Evolutionary conservation across 2,329 filamentous ascomycete genomes (phyloP), one percentile per base, ranked within the genome.

Genomic region (Beauveria brongniartii): DNA sequence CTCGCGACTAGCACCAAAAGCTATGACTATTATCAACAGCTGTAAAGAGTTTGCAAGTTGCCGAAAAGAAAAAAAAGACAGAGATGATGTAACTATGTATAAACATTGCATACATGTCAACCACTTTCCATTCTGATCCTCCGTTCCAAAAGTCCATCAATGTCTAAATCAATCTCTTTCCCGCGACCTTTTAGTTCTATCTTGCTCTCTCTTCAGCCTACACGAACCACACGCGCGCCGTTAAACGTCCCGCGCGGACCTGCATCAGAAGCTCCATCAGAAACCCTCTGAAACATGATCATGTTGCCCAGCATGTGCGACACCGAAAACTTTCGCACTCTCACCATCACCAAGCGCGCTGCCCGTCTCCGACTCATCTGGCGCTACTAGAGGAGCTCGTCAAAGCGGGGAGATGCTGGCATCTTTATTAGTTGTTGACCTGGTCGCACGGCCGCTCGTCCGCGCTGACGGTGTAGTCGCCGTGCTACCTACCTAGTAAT

Each of bases 301-400:
- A 89, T 83, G 70, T 93, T 94, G 7, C 90, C 93, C 64, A 94
- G 76, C 12, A 93, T 77, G 70, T 93, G 90, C 46, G 88, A 91
- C 5, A 94, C 83, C 8, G 86, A 90, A 90, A 7, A 85, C 87
- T 8, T 78, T 80, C 6, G 73, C 70, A 34, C 69, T 70, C 53
- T 48, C 55, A 26, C 60, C 57, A 40, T 66, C 64, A 10, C 65
- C 65, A 44, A 63, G 63, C 55, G 62, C 64, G 3, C 61, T 65
- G 7, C 71, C 28, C 10, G 62, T 60, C 41, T 67, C 64, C n/a
- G 65, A 68, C 47, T 69, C 66, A n/a, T 65, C 69, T 5, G 66
- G 66, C 80, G 85, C 71, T 81, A 85, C 73, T 81, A 86, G 5
- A 92, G 75, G 2, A 92, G 78, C 40, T 89, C 85, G 56, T 91